Base-by-base conservation (phyloP, 2,329 filamentous ascomycete genomes). In the Calonectria ilicicola region DNA sequence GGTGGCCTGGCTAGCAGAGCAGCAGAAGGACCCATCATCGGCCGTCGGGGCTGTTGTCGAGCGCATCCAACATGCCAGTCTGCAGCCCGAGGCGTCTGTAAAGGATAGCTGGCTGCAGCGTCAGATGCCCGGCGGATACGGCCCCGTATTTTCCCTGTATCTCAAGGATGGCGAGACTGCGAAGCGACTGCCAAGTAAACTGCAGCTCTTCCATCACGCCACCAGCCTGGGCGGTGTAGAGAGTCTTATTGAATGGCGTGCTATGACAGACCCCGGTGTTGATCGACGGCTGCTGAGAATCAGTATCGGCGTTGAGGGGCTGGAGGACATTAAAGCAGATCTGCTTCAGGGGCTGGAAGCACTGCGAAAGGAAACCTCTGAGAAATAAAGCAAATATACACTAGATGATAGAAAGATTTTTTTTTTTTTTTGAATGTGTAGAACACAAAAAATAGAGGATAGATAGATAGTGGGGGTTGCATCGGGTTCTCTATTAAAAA, bases 211-310 rank as follows among this genome's bases (percentile, higher is more conserved):
- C 86, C 95, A 98, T 79, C 97, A 99, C 84, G 97, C 97, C 7
- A 99, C 97, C 2, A 97, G 94, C 83, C 85, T 98, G 32, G 97
- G 97, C 2, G 96, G 97, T 5, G 95, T 98, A 12, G 97, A 98
- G 89, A 97, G 95, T 80, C 85, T 98, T 86, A 96, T 99, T 78
- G 97, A 99, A 89, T 99, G 97, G 97, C 89, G 97, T 72, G 91
- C 93, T 60, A 97, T 99, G 95, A 93, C 92, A 72, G 97, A 99
- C 86, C 79, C 84, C 3, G 87, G 83, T 1, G 92, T 97, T 46
- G 94, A 97, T 81, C 90, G 88, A 80, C 87, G 90, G 70, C 83
- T 98, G 82, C 80, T 98, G 83, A 87, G 97, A 65, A 86, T 99
- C 35, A 98, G 96, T 82, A 86, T 98, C 40, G 97, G 97, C 0